Evolutionary conservation across 1,139 yeast genomes (phyloP), one percentile per base, ranked within the genome.

Genomic region (Debaryomyces sp.): DNA sequence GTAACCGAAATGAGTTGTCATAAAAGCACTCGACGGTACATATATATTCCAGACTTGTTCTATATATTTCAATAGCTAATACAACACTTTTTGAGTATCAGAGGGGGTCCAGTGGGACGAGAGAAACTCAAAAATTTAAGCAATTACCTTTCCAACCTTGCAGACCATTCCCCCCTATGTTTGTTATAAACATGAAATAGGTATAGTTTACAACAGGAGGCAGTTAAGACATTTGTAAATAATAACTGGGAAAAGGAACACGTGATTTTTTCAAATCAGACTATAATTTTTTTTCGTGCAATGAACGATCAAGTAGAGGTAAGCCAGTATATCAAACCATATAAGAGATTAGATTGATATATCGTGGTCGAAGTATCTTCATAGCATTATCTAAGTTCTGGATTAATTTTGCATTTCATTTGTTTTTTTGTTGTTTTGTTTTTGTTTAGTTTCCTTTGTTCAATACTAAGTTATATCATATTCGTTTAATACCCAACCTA

Each of bases 401-500:
- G 34, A 12, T 21, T 13, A 29, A 5, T 30, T 21, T 30, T 21
- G 36, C 43, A 30, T 17, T 39, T 39, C 22, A 41, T 41, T 41
- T 21, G 32, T 30, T 41, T 44, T 29, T 18, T 30, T 21, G 6
- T 26, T 34, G 12, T 44, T 21, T 33, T n/a, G 13, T 38, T 43
- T 24, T 44, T 30, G n/a, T 24, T 37, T 30, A 39, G 37, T 30
- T 30, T 37, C n/a, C 24, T 21, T 29, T 32, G 34, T 41, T 22
- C 35, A 41, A 21, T 18, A 30, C 15, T 42, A 37, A 17, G 22
- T 21, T 38, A 27, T 22, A 26, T 34, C 46, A 40, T 40, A 41
- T 24, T 41, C 26, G 44, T 34, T 27, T 13, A 30, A 40, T 32
- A 36, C 43, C 47, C 39, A 27, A 36, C 41, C 47, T 34, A 45